phyloP scores from a whole-genome alignment of 1,139 yeast species.

The Scheffersomyces parashehatae region DNA sequence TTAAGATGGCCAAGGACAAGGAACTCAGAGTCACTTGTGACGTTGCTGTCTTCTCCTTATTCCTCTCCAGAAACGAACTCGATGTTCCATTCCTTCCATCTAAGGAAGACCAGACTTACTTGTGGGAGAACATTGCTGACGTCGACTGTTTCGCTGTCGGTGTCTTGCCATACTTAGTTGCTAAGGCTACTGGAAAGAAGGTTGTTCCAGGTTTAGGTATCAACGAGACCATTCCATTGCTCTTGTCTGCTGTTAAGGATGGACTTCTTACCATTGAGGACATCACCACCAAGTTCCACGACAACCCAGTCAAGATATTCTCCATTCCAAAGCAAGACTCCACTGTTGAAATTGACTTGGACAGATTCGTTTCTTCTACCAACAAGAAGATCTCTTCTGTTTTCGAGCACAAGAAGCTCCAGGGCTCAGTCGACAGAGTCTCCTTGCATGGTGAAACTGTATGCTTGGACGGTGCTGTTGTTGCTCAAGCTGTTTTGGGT shows the following conservation, averaged over 20 bases:
- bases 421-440: constrained; percentile 89
- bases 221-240: constrained; percentile 77
- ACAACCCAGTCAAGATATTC: constrained; percentile 80
- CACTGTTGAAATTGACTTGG: constrained; percentile 78
- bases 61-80: constrained; percentile 70
- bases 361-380: constrained; percentile 54
- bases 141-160: constrained; percentile 92
- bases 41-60: constrained; percentile 78
- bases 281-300: constrained; percentile 72
- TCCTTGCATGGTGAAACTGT: constrained; percentile 75
- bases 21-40: constrained; percentile 86
- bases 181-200: constrained; percentile 60
- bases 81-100: constrained; percentile 75
- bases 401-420: constrained; percentile 41
- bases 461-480: constrained; percentile 77
- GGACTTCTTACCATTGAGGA: constrained; percentile 74
- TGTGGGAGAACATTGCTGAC: constrained; percentile 73
- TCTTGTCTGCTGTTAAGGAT: constrained; percentile 76
- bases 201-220: constrained; percentile 75
- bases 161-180: constrained; percentile 70
- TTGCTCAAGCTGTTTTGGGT: constrained; percentile 62
- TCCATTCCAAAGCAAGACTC: constrained; percentile 81
- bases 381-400: constrained; percentile 37
- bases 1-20: constrained; percentile 83
- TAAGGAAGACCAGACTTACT: constrained; percentile 72